Percentiles rank a stretch among this genome's conserved stretches.
Evolutionary conservation across 140 eudicot genomes (phyloP).

Genomic region (Senecio squalidus): DNA sequence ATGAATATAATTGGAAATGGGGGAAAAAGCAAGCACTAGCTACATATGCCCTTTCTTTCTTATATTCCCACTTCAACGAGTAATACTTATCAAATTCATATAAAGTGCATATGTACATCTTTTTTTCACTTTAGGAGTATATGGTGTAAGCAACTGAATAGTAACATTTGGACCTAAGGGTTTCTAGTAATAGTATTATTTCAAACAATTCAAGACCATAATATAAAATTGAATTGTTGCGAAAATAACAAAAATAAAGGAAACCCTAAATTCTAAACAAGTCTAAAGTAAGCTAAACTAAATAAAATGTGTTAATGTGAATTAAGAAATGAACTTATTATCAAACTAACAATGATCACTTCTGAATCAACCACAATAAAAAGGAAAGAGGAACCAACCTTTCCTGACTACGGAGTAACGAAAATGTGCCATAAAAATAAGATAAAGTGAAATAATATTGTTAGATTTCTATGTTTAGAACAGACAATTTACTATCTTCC

Average conservation of each 20-base stretch:
- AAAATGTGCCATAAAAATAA: background rate
- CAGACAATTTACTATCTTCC: background rate
- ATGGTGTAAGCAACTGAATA: background rate
- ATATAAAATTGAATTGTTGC: too few relatives aligned
- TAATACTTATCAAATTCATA: conserved; percentile 15
- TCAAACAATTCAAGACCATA: too few relatives aligned
- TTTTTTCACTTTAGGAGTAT: background rate
- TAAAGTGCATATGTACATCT: conserved; percentile 11
- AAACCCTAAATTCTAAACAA: too few relatives aligned
- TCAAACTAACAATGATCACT: background rate
- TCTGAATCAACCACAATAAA: conserved; percentile 12
- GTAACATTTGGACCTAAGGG: conserved; percentile 8
- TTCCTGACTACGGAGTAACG: background rate
- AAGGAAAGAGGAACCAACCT: background rate
- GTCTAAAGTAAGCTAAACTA: too few relatives aligned
- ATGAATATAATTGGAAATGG: conserved; percentile 18
- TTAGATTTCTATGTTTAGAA: background rate
- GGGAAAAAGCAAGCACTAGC: conserved; percentile 24
- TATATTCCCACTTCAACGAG: conserved; percentile 13
- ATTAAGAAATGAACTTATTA: conserved; percentile 8
- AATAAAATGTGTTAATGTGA: too few relatives aligned
- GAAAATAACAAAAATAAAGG: too few relatives aligned
- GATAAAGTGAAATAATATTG: background rate
- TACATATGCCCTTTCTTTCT: conserved; percentile 21
- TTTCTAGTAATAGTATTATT: background rate